Evolutionary conservation across 257 asterid genomes (phyloP), one percentile per base, ranked within the genome.

Genomic region (Hygrophila difformis): DNA sequence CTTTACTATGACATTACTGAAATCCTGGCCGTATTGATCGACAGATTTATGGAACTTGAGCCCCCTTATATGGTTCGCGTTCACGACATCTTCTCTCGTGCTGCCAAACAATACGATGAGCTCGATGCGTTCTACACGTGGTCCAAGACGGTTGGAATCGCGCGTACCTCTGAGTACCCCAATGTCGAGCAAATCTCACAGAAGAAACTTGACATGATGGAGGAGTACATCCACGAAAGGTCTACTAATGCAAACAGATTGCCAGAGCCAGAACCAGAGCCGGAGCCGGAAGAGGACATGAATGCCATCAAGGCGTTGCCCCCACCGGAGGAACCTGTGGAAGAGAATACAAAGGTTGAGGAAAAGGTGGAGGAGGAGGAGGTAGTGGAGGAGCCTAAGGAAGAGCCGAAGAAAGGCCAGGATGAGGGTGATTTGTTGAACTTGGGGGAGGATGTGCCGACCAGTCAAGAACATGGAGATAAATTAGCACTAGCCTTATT

Each of bases 171-270:
- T 0, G 95, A 83, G 49, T 86, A 74, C 29, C 99, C 99, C 0
- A 94, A 86, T 1, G 73, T 91, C 9, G 97, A 86, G 62, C 78
- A 74, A 39, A 81, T 86, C 51, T 49, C 89, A 1, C 82, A 66
- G 20, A 76, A 69, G 62, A 86, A 77, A 48, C 94, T 91, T 10
- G 93, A 91, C 7, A 78, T 77, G 56, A 86, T 91, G 95, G 94
- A 91, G 1, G 94, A 86, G 5, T 79, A 70, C 57, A 91, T 80
- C 18, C 64, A 67, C 0, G 91, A 87, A 20, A 91, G 71, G 50
- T 65, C 94, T 3, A 18, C 52, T 12, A 57, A 6, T 9, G 37
- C 37, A 9, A 33, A 12, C 8, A 33, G 3, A 33, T 4, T 65
- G 76, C 51, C 44, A 1, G 74, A 65, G 33, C 72, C 77, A 7